Conservation (phyloP, 441 rosid genomes). For the Pelargonium australe region DNA sequence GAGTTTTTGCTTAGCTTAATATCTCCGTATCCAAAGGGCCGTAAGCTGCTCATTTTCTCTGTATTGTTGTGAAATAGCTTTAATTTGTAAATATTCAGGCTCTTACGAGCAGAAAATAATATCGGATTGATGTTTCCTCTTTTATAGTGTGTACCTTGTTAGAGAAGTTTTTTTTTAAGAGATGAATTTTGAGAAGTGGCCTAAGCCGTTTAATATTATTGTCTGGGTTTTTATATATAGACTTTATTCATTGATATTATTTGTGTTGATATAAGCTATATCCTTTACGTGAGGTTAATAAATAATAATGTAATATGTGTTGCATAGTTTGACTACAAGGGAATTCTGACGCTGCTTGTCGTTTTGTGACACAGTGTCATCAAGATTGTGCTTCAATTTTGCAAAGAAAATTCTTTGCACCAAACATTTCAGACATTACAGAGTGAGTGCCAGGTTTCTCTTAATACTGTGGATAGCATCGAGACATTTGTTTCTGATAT, state of each 20-base stretch:
- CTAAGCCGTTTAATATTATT: no score
- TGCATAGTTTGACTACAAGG: not conserved
- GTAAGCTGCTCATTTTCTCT: no score
- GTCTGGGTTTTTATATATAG: no score
- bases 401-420: constrained; percentile 92
- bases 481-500: constrained; percentile 90
- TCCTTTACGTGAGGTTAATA: not conserved
- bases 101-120: no score
- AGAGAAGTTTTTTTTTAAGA: no score
- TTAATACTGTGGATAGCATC: constrained; percentile 88
- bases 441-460: constrained; percentile 89
- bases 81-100: no score
- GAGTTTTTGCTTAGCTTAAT: no score
- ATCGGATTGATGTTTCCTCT: not conserved
- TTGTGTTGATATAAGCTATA: not conserved
- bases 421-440: constrained; percentile 94
- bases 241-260: no score
- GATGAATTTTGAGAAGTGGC: no score
- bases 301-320: not conserved
- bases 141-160: no score
- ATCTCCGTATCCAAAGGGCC: no score
- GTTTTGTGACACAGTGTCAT: constrained; percentile 52
- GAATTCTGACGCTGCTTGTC: constrained; percentile 1
- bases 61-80: no score
- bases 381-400: constrained; percentile 91